Evolutionary conservation across 306 rosid species (phyloP).

Genomic region (Inga oerstediana): DNA sequence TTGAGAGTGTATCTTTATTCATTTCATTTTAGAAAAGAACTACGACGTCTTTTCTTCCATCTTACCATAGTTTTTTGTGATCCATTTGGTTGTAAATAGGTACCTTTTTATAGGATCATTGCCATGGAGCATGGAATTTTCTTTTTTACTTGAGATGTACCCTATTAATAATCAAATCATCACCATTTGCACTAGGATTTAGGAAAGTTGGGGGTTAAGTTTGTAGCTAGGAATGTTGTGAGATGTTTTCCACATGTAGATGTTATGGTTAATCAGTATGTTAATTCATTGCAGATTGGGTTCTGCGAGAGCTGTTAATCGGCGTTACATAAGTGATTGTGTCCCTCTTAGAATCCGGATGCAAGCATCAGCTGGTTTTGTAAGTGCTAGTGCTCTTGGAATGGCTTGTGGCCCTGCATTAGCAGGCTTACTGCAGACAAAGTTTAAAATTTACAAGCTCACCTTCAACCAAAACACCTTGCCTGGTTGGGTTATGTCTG

Average conservation of each 20-base stretch:
- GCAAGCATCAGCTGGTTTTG: constrained; percentile 99
- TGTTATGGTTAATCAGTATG: constrained; percentile 20
- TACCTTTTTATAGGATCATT: constrained; percentile 9
- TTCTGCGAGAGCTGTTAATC: constrained; percentile 98
- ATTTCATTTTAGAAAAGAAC: constrained; percentile 21
- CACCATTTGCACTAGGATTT: constrained; percentile 4
- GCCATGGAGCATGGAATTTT: constrained; percentile 17
- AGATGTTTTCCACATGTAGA: constrained; percentile 13
- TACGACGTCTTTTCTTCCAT: not conserved
- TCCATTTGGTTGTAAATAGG: constrained; percentile 1
- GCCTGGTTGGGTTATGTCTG: constrained; percentile 98
- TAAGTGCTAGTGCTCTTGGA: constrained; percentile 99
- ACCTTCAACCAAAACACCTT: constrained; percentile 84
- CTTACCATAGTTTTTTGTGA: not conserved
- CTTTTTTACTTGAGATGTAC: not conserved
- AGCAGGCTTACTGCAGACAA: constrained; percentile 85
- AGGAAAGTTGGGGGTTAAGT: not conserved
- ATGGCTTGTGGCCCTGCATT: constrained; percentile 99
- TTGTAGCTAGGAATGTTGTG: constrained; percentile 24
- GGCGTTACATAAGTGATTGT: constrained; percentile 97
- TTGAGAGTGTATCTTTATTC: constrained; percentile 7
- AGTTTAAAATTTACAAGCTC: constrained; percentile 77
- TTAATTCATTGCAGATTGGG: constrained; percentile 69
- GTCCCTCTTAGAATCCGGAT: constrained; percentile 86
- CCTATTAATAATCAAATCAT: constrained; percentile 8